A percentile compares a stretch with the other conserved stretches of the same genome.
phyloP scores from a whole-genome alignment of 805 yeast species.

The Zygoascus tannicola region DNA sequence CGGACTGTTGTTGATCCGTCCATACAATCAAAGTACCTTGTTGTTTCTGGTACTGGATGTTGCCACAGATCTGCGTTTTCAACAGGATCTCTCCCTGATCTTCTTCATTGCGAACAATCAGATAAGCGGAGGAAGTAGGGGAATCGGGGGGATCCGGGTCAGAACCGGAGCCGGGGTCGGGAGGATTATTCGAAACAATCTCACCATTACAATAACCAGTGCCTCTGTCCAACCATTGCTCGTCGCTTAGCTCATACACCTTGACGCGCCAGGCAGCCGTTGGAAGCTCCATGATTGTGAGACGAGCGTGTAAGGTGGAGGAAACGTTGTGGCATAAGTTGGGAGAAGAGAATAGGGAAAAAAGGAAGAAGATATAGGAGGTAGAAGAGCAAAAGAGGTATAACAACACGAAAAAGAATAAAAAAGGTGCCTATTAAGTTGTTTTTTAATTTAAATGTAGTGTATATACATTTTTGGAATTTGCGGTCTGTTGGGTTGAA shows the following conservation, averaged over 20 bases:
- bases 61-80: constrained; percentile 58
- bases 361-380: background rate
- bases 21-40: constrained; percentile 91
- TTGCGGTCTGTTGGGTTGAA: too few species aligned
- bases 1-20: constrained; percentile 63
- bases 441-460: too few species aligned
- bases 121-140: constrained; percentile 34
- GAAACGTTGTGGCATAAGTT: background rate
- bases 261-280: constrained; percentile 69
- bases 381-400: background rate
- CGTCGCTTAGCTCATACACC: constrained; percentile 74
- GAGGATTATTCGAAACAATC: constrained; percentile 18
- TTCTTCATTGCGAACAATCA: constrained; percentile 65
- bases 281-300: constrained; percentile 28
- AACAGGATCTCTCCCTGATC: constrained; percentile 51
- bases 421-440: too few species aligned
- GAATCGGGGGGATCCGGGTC: background rate
- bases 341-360: background rate
- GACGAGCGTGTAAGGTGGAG: too few species aligned
- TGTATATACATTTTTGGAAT: too few species aligned
- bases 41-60: constrained; percentile 81
- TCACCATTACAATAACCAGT: constrained; percentile 86
- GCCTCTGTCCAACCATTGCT: constrained; percentile 85
- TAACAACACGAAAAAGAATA: too few species aligned
- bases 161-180: background rate